These are phyloP conservation scores for Corchorus olitorius DNA, from an alignment of 345 rosid species.

Conservation along the genomic window DNA sequence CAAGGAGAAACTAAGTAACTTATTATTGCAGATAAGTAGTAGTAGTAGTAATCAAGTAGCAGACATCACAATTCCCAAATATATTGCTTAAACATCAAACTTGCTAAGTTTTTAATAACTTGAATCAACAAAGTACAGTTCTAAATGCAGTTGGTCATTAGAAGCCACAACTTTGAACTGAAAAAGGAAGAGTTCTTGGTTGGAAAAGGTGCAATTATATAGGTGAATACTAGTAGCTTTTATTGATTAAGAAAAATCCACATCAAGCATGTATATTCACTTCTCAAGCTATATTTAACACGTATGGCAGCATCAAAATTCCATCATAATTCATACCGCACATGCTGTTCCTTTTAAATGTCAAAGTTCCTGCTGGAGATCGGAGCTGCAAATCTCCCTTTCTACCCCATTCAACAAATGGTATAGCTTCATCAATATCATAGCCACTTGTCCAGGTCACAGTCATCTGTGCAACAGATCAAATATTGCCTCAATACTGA, in stretches of 20 bases:
- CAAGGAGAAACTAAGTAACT: not conserved
- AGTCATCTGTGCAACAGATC: conserved; percentile 63
- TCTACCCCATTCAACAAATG: conserved; percentile 77
- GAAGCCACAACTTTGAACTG: not conserved
- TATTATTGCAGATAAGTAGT: not conserved
- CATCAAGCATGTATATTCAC: not conserved
- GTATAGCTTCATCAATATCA: conserved; percentile 67
- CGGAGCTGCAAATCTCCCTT: conserved; percentile 41
- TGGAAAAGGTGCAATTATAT: not conserved
- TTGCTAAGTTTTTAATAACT: not conserved
- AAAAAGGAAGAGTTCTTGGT: conserved; percentile 2
- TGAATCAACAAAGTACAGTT: not conserved
- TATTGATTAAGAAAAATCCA: not conserved
- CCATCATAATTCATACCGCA: conserved; percentile 60
- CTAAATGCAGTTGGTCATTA: not conserved
- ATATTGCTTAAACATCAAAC: not conserved
- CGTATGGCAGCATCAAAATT: not conserved
- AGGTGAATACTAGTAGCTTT: not conserved
- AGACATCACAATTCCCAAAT: not conserved
- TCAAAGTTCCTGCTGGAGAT: conserved; percentile 84
- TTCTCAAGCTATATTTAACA: conserved; percentile 2
- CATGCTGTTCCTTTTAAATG: conserved; percentile 75
- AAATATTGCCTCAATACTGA: conserved; percentile 11
- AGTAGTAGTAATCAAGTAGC: not conserved
- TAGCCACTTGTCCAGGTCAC: conserved; percentile 99